A percentile compares a stretch with the other conserved stretches of the same genome.
phyloP scores from a whole-genome alignment of 805 yeast species.

The Kodamaea laetipori region DNA sequence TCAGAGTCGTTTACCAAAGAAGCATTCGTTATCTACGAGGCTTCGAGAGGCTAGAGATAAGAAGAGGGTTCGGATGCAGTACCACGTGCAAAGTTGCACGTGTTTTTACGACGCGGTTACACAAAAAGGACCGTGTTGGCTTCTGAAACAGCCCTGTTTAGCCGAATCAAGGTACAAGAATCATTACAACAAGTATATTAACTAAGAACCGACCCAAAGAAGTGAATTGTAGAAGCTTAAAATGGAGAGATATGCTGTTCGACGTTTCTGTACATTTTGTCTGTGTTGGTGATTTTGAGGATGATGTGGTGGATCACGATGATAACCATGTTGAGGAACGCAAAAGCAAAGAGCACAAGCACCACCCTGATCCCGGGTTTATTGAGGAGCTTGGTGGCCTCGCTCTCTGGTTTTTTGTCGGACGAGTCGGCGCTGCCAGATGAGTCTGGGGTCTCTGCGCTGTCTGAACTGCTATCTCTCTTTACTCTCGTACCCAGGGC shows the following conservation, averaged over 20 bases:
- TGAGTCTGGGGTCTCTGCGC: constrained; percentile 1
- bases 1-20: no score
- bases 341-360: constrained; percentile 37
- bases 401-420: constrained; percentile 9
- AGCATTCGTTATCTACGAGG: no score
- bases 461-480: constrained; percentile 2
- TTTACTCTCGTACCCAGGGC: background rate
- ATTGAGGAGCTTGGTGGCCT: constrained; percentile 17
- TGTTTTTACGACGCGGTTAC: no score
- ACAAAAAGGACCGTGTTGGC: no score
- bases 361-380: constrained; percentile 34
- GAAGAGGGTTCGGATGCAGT: no score
- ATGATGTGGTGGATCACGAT: constrained; percentile 42
- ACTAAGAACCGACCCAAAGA: constrained; percentile 4
- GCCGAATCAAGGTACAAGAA: no score
- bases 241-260: constrained; percentile 42
- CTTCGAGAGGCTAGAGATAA: no score
- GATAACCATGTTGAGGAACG: constrained; percentile 37
- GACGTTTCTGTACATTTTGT: constrained; percentile 35
- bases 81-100: no score
- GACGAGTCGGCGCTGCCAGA: background rate
- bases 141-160: no score
- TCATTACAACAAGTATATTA: constrained; percentile 1
- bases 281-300: constrained; percentile 29
- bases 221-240: constrained; percentile 15